Percentiles rank a stretch among this genome's conserved stretches.
phyloP scores from a whole-genome alignment of 805 yeast genomes.

The Kodamaea kakaduensis region DNA sequence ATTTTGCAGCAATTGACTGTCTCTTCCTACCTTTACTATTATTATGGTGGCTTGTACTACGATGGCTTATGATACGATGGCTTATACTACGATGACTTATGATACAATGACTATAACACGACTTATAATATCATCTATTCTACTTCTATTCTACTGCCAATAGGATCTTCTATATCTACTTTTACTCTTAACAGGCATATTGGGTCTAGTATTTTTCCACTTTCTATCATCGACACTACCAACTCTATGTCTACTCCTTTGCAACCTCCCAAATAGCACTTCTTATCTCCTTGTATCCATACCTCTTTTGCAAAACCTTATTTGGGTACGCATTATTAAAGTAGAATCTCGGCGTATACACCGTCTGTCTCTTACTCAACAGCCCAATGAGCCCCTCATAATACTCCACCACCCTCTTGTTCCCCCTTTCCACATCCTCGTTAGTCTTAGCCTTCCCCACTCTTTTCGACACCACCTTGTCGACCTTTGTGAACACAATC shows the following conservation, averaged over 20 bases:
- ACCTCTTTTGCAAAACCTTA: constrained; percentile 32
- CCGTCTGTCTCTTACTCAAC: constrained; percentile 32
- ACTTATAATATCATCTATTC: no score
- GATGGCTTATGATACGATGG: no score
- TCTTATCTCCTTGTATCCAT: constrained; percentile 51
- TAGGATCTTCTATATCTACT: no score
- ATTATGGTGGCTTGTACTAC: no score
- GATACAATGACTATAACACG: no score
- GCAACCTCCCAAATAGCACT: background rate
- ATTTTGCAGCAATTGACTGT: no score
- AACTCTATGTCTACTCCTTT: no score
- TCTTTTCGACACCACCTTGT: constrained; percentile 38
- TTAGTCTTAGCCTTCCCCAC: constrained; percentile 16
- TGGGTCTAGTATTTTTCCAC: background rate
- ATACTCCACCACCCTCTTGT: constrained; percentile 23
- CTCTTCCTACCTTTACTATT: no score
- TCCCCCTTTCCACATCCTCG: constrained; percentile 18
- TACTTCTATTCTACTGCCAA: no score
- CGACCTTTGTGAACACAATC: constrained; percentile 73
- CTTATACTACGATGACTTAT: no score
- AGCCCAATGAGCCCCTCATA: constrained; percentile 36
- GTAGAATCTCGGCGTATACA: constrained; percentile 38
- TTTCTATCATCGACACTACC: background rate
- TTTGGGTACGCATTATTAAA: constrained; percentile 51
- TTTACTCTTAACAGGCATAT: no score